Evolutionary conservation across 2,329 filamentous ascomycete genomes (phyloP).

Genomic region (Neonectria coccinea): DNA sequence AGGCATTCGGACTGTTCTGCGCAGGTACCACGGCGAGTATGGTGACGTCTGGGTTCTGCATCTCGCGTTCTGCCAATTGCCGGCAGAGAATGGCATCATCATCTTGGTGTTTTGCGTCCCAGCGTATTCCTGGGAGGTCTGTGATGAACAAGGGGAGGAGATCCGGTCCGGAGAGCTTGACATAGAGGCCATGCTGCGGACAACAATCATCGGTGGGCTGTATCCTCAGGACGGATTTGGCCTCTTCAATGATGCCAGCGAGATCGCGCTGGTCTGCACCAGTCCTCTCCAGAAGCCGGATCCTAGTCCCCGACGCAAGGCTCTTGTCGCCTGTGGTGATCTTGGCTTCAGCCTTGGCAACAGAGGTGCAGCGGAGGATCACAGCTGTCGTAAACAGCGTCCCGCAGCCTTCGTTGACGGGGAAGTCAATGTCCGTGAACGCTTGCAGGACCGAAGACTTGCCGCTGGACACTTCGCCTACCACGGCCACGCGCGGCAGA

Average conservation of each 20-base stretch:
- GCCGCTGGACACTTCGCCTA: slow-evolving; percentile 15
- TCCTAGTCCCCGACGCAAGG: background rate
- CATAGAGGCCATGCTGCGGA: slow-evolving; percentile 16
- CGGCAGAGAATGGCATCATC: slow-evolving; percentile 6
- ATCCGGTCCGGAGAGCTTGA: slow-evolving; percentile 13
- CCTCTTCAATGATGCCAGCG: slow-evolving; percentile 1
- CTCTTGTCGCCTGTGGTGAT: slow-evolving; percentile 14
- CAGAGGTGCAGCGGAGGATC: slow-evolving; percentile 5
- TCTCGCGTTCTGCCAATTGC: slow-evolving; percentile 15
- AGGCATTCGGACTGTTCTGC: background rate
- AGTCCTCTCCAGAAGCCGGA: background rate
- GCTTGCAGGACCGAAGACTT: slow-evolving; percentile 16
- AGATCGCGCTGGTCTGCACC: slow-evolving; percentile 4
- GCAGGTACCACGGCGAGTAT: slow-evolving; percentile 22
- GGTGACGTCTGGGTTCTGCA: slow-evolving; percentile 11
- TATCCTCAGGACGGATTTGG: background rate
- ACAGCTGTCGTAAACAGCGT: slow-evolving; percentile 15
- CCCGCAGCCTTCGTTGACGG: slow-evolving; percentile 4
- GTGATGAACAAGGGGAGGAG: slow-evolving; percentile 14
- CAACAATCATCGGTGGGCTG: background rate
- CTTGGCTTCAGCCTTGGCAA: slow-evolving; percentile 13
- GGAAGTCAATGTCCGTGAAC: slow-evolving; percentile 13
- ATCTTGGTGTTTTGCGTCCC: background rate
- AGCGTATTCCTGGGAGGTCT: slow-evolving; percentile 11
- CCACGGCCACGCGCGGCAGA: slow-evolving; percentile 10